Conservation (phyloP, 306 rosid genomes). For the Senna tora region DNA sequence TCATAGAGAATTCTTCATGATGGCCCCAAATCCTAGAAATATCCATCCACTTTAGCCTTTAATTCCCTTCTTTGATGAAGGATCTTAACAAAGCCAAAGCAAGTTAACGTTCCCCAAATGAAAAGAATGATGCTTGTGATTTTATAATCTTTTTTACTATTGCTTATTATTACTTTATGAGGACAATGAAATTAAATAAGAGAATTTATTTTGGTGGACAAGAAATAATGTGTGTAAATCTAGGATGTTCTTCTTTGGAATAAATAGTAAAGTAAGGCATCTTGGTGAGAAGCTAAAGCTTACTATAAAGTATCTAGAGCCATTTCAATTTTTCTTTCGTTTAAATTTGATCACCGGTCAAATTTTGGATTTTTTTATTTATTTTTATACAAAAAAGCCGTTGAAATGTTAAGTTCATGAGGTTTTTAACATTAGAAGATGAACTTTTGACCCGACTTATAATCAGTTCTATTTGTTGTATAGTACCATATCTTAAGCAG, state of each 20-base stretch:
- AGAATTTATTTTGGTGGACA: conserved; percentile 23
- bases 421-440: no score
- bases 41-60: conserved; percentile 11
- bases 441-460: no score
- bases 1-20: conserved; percentile 29
- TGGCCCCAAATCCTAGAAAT: conserved; percentile 27
- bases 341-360: not conserved
- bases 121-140: conserved; percentile 28
- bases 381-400: not conserved
- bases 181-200: not conserved
- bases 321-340: not conserved
- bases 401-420: not conserved
- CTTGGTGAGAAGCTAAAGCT: no score
- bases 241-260: conserved; percentile 28
- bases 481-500: no score
- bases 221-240: conserved; percentile 35
- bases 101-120: conserved; percentile 7
- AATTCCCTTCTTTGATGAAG: not conserved
- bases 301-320: no score
- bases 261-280: conserved; percentile 26
- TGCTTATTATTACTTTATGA: not conserved
- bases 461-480: no score
- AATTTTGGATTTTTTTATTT: not conserved
- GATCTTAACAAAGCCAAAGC: conserved; percentile 8
- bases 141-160: not conserved